phyloP scores from a whole-genome alignment of 805 yeast genomes.

The Metschnikowia reukaufii region DNA sequence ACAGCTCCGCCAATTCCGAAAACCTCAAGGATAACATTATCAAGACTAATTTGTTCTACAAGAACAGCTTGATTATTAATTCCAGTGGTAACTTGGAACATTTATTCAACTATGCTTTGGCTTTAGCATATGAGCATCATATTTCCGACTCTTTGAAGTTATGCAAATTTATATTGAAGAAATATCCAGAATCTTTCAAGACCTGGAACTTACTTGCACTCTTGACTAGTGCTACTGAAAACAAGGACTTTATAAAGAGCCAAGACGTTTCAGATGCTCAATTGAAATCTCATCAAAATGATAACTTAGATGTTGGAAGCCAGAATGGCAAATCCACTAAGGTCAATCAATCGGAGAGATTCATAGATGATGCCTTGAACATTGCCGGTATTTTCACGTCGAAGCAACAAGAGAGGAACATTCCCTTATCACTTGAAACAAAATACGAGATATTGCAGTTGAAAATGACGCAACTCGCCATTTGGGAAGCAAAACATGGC shows the following conservation, averaged over 20 bases:
- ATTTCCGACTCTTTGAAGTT: conserved; percentile 44
- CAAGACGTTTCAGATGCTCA: conserved; percentile 1
- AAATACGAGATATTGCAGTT: conserved; percentile 61
- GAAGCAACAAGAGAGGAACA: conserved; percentile 28
- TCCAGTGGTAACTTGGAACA: conserved; percentile 31
- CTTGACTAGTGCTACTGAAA: conserved; percentile 61
- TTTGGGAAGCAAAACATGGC: conserved; percentile 64
- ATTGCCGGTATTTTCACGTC: conserved; percentile 36
- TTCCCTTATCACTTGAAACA: conserved; percentile 27
- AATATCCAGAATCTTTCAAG: conserved; percentile 54
- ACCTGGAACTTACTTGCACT: conserved; percentile 69
- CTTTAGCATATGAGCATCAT: conserved; percentile 45
- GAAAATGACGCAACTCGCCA: conserved; percentile 70
- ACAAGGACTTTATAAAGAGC: conserved; percentile 28
- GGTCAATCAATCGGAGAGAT: conserved; percentile 35
- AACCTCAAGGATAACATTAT: conserved; percentile 19
- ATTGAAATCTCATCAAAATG: not conserved
- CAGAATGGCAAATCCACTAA: not conserved
- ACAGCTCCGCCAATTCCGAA: conserved; percentile 25
- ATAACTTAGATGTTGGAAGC: not conserved
- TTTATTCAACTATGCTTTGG: conserved; percentile 47
- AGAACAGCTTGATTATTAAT: conserved; percentile 37
- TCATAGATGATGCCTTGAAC: conserved; percentile 52
- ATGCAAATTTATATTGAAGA: conserved; percentile 49
- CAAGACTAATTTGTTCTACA: conserved; percentile 27